Percentiles rank a stretch among this genome's conserved stretches.
Evolutionary conservation across 306 rosid genomes (phyloP).

Genomic region (Sicyos baderoa): DNA sequence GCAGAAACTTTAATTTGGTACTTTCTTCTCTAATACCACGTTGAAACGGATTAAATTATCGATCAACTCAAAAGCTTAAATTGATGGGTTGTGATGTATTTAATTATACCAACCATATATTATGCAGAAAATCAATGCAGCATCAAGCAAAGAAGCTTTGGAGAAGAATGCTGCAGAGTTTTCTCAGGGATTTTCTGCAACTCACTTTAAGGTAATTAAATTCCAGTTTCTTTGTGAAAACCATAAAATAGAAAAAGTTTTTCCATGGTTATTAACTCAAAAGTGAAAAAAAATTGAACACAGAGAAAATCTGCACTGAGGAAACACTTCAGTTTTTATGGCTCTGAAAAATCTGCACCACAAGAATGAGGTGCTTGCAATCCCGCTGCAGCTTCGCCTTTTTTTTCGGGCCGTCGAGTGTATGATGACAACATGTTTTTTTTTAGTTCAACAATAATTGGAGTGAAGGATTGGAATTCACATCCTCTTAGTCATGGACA

Average conservation of each 20-base stretch:
- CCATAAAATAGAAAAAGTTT: too few relatives aligned
- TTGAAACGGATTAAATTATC: too few relatives aligned
- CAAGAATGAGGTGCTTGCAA: constrained; percentile 36
- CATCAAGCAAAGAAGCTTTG: constrained; percentile 23
- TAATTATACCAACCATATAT: not conserved
- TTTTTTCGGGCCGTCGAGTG: constrained; percentile 2
- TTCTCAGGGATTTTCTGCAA: constrained; percentile 56
- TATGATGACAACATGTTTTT: not conserved
- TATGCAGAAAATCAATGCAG: constrained; percentile 11
- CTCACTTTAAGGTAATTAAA: constrained; percentile 43
- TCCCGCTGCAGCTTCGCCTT: constrained; percentile 12
- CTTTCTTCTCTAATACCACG: too few relatives aligned
- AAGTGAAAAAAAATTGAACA: not conserved
- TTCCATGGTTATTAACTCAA: not conserved
- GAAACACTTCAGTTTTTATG: constrained; percentile 43
- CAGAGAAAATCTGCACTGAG: constrained; percentile 46
- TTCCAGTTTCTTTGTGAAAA: not conserved
- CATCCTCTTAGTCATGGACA: too few relatives aligned
- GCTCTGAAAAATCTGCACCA: constrained; percentile 42
- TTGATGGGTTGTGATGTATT: too few relatives aligned
- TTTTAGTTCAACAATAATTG: too few relatives aligned
- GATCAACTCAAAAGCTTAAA: too few relatives aligned
- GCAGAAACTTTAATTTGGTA: too few relatives aligned
- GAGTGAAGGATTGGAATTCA: too few relatives aligned
- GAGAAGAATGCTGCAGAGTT: constrained; percentile 37